Evolutionary conservation across 805 yeast species (phyloP).

Genomic region (Kodamaea lidongshanica): DNA sequence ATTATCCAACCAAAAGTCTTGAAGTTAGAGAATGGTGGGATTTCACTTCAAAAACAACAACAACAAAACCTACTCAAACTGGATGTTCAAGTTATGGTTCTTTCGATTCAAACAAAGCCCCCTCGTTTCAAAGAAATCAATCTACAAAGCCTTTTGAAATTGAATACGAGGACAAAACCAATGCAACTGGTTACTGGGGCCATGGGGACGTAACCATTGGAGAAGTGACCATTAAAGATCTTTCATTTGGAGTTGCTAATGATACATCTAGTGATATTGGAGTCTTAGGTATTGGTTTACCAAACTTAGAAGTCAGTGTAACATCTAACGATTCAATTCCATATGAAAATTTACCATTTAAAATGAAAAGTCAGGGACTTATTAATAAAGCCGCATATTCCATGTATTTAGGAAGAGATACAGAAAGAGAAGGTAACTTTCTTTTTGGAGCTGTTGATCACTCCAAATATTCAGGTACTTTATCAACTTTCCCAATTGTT

Average conservation of each 20-base stretch:
- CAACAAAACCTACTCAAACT: too few relatives aligned
- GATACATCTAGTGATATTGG: background rate
- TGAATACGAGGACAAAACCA: background rate
- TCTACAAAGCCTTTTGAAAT: slow-evolving; percentile 23
- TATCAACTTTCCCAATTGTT: slow-evolving; percentile 33
- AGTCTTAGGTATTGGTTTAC: slow-evolving; percentile 1
- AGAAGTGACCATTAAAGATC: background rate
- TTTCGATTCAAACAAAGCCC: slow-evolving; percentile 37
- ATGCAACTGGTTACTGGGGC: background rate
- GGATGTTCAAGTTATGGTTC: slow-evolving; percentile 46
- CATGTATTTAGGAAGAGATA: slow-evolving; percentile 25
- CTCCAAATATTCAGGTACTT: slow-evolving; percentile 32
- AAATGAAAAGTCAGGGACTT: slow-evolving; percentile 26
- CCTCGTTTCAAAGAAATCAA: slow-evolving; percentile 33
- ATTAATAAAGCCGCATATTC: slow-evolving; percentile 31
- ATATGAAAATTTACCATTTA: slow-evolving; percentile 12
- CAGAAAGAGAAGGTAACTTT: slow-evolving; percentile 25
- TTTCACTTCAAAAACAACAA: too few relatives aligned
- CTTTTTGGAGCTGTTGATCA: slow-evolving; percentile 42
- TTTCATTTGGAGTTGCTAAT: slow-evolving; percentile 3
- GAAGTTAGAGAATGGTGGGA: too few relatives aligned
- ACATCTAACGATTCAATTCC: background rate
- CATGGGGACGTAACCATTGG: background rate
- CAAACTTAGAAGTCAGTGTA: background rate
- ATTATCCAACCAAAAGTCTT: too few relatives aligned